Evolutionary conservation across 2,329 filamentous ascomycete genomes (phyloP).

Genomic region (Clonostachys rhizophaga): DNA sequence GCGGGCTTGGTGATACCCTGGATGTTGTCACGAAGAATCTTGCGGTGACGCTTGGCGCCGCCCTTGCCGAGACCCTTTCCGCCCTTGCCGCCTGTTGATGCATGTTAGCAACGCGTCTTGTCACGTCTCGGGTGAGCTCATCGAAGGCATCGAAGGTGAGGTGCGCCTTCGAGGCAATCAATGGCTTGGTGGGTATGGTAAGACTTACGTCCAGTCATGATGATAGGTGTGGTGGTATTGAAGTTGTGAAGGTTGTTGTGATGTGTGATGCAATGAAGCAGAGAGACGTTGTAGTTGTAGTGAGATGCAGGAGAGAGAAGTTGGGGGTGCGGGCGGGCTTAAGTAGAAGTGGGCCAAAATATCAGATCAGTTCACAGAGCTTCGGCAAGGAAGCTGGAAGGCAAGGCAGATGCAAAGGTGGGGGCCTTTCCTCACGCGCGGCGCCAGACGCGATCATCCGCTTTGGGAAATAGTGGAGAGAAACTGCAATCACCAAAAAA

Average conservation of each 20-base stretch:
- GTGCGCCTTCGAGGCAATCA: not conserved
- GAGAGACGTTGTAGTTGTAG: not conserved
- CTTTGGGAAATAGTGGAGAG: not conserved
- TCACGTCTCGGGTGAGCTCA: not conserved
- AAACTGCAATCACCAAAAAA: not conserved
- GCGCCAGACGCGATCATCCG: not conserved
- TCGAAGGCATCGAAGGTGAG: not conserved
- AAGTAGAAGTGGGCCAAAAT: slow-evolving; percentile 30
- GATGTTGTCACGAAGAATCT: slow-evolving; percentile 99
- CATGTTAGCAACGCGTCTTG: not conserved
- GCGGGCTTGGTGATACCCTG: slow-evolving; percentile 99
- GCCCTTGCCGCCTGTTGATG: slow-evolving; percentile 75
- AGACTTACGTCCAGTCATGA: slow-evolving; percentile 29
- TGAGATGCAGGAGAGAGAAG: slow-evolving; percentile 7
- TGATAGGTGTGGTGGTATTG: slow-evolving; percentile 7
- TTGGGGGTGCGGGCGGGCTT: slow-evolving; percentile 23
- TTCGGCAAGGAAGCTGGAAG: not conserved
- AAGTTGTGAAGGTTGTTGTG: slow-evolving; percentile 4
- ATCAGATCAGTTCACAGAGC: slow-evolving; percentile 24
- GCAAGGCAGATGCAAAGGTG: not conserved
- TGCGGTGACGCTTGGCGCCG: slow-evolving; percentile 97
- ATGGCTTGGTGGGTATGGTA: not conserved
- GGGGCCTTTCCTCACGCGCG: not conserved
- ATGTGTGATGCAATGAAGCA: not conserved
- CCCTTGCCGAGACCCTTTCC: slow-evolving; percentile 98